phyloP scores from a whole-genome alignment of 2,329 filamentous ascomycete genomes.

The Neurospora sp. region DNA sequence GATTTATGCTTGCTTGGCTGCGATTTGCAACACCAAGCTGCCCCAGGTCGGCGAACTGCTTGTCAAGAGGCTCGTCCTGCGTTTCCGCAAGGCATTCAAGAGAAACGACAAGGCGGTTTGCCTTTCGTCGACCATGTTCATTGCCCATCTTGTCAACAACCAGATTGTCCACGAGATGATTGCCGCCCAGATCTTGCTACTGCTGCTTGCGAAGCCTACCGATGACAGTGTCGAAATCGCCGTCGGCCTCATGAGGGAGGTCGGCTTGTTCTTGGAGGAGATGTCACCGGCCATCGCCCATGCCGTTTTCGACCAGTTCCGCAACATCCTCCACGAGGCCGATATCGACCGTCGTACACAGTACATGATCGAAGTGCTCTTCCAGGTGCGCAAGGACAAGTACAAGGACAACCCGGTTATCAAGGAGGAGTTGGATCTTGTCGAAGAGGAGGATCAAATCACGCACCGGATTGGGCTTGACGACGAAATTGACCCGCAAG shows the following conservation, averaged over 20 bases:
- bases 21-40: conserved; percentile 95
- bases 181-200: conserved; percentile 80
- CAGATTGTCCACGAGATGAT: conserved; percentile 93
- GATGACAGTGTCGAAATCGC: conserved; percentile 98
- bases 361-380: conserved; percentile 97
- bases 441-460: conserved; percentile 97
- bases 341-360: conserved; percentile 98
- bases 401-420: conserved; percentile 92
- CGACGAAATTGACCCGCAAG: conserved; percentile 74
- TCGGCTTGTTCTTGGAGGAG: conserved; percentile 88
- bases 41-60: conserved; percentile 90
- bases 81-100: conserved; percentile 93
- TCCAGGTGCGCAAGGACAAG: conserved; percentile 90
- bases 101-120: conserved; percentile 96
- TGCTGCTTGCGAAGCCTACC: conserved; percentile 90
- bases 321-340: conserved; percentile 89
- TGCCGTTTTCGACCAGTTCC: conserved; percentile 90
- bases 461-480: conserved; percentile 79
- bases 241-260: conserved; percentile 83
- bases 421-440: conserved; percentile 85
- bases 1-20: conserved; percentile 90
- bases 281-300: conserved; percentile 85
- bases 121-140: conserved; percentile 82
- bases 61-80: conserved; percentile 72
- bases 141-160: conserved; percentile 91